Evolutionary conservation across 306 rosid genomes (phyloP).

Genomic region (Abrus pulchellus): DNA sequence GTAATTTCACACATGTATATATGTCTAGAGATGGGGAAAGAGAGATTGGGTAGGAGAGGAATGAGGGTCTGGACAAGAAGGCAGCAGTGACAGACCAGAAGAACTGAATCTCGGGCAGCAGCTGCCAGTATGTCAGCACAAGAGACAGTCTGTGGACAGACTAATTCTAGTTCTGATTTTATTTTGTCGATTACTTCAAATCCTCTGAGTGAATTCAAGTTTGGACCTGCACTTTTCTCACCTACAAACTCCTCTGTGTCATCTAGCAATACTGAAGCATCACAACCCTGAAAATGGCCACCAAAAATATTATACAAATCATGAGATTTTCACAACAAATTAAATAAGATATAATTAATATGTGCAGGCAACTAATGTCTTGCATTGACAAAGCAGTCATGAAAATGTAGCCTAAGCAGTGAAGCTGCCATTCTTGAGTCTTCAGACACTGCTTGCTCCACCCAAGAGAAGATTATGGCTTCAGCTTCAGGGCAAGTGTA

Average conservation of each 20-base stretch:
- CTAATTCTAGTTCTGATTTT: conserved; percentile 71
- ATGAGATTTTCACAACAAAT: neutral
- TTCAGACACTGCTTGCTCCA: conserved; percentile 57
- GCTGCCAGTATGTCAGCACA: conserved; percentile 90
- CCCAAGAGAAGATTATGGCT: conserved; percentile 71
- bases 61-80: neutral
- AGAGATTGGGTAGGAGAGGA: too few species aligned
- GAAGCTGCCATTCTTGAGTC: conserved; percentile 95
- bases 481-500: conserved; percentile 74
- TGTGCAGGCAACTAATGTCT: conserved; percentile 31
- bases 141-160: conserved; percentile 82
- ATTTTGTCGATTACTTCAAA: conserved; percentile 83
- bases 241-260: conserved; percentile 68
- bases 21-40: too few species aligned
- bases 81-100: conserved; percentile 61
- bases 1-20: too few species aligned
- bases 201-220: conserved; percentile 82
- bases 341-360: neutral
- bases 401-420: conserved; percentile 85
- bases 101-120: conserved; percentile 84
- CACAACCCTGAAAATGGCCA: conserved; percentile 72
- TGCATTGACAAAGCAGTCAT: conserved; percentile 94
- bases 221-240: conserved; percentile 89
- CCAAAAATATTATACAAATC: neutral
- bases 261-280: conserved; percentile 86